Base-by-base conservation (phyloP, 148 eudicot genomes). In the Fagopyrum homotropicum region DNA sequence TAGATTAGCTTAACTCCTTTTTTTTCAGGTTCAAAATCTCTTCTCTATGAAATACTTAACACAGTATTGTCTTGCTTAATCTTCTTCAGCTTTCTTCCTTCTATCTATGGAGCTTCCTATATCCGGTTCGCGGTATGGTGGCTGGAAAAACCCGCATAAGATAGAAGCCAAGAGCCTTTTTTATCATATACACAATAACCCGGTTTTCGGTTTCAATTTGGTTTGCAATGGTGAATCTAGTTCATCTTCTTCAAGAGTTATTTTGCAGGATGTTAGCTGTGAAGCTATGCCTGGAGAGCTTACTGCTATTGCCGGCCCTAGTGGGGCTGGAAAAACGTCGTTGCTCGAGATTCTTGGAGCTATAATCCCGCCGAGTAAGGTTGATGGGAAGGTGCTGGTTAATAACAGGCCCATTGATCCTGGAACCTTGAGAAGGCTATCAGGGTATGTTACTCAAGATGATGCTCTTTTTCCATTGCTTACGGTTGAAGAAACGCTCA, bases 231-330 rank as follows among this genome's bases (percentile, higher is more conserved):
- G 63, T 35, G 46, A 59, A 73, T 72, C 72, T 9, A 72, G 69
- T 10, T 79, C 83, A 54, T 70, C 47, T 70, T 15, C 80, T 4
- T 78, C 89, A 1, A 87, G 81, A 76, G 76, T 75, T 16, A 84
- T 94, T 22, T 54, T 94, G 19, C 82, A 84, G 49, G 90, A 88
- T 78, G 88, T 94, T n/a, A 82, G 77, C 75, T 83, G 89, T 69
- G 97, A 88, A 70, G 98, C 96, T 2, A 85, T 64, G 68, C 87
- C 97, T 0, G 88, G 89, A 48, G 96, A 91, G 81, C 82, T 94
- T n/a, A 91, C 98, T 0, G 98, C 98, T 40, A 85, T 94, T 47
- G 98, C 93, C 4, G 98, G 98, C 4, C 93, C 98, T 3, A 94
- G 98, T 47, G 98, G 98, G 10, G 97, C 98, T 0, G 98, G 98